Conservation (phyloP, 2,329 filamentous ascomycete genomes). For the Dendryphion nanum region DNA sequence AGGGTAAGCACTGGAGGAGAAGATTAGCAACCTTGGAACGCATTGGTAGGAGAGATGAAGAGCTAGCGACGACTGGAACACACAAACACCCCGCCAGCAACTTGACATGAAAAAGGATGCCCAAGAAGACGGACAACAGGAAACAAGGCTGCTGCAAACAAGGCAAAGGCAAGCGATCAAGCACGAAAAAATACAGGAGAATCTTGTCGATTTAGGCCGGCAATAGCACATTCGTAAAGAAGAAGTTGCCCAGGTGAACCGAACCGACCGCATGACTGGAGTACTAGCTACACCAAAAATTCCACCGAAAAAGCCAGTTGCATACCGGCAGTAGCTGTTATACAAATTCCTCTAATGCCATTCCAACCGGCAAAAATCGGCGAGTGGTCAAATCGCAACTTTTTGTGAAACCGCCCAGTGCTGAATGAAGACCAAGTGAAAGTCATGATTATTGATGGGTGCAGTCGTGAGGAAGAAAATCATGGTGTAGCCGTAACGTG, state of each 20-base stretch:
- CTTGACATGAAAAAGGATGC: background rate
- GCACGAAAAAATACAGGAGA: slow-evolving; percentile 21
- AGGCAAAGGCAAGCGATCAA: slow-evolving; percentile 30
- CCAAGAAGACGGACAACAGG: slow-evolving; percentile 12
- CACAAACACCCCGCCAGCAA: no score
- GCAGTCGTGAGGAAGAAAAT: slow-evolving; percentile 35
- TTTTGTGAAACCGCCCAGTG: slow-evolving; percentile 38
- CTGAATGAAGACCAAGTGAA: slow-evolving; percentile 37
- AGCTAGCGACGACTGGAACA: no score
- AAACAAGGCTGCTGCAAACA: slow-evolving; percentile 21
- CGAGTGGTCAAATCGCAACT: slow-evolving; percentile 38
- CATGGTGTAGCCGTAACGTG: slow-evolving; percentile 37
- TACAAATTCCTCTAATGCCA: slow-evolving; percentile 35
- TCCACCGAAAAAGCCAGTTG: slow-evolving; percentile 28
- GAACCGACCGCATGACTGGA: slow-evolving; percentile 30
- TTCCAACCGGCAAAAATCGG: slow-evolving; percentile 33
- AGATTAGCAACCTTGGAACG: no score
- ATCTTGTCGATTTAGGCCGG: slow-evolving; percentile 35
- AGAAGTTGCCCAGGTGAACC: no score
- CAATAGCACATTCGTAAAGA: slow-evolving; percentile 31
- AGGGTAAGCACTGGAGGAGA: no score
- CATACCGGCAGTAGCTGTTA: slow-evolving; percentile 36
- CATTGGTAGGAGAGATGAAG: no score
- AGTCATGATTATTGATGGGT: slow-evolving; percentile 29
- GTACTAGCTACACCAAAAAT: slow-evolving; percentile 36